Evolutionary conservation across 148 eudicot genomes (phyloP).

Genomic region (Rhododendron ferrugineum): DNA sequence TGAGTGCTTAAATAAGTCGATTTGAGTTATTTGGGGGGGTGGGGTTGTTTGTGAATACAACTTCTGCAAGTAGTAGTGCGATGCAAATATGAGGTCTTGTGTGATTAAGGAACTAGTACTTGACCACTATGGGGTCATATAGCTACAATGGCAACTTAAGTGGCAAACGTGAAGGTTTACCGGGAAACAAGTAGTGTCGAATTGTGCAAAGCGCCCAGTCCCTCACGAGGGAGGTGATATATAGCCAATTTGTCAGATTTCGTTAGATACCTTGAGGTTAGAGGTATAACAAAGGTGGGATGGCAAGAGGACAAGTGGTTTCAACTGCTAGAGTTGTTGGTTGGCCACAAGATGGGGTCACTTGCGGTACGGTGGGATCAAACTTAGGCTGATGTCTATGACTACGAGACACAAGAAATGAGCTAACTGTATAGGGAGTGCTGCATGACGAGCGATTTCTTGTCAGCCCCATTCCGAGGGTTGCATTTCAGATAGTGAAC

Average conservation of each 20-base stretch:
- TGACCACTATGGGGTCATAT: neutral
- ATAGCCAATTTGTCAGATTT: neutral
- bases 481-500: neutral
- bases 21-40: neutral
- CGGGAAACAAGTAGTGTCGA: neutral
- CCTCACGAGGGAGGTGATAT: neutral
- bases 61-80: neutral
- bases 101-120: neutral
- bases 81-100: neutral
- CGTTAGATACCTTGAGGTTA: neutral
- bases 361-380: neutral
- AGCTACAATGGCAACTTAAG: neutral
- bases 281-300: neutral
- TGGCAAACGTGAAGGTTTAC: neutral
- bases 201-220: neutral
- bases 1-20: neutral
- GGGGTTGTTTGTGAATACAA: neutral
- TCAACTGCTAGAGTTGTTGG: neutral
- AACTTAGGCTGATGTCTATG: neutral
- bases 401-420: neutral
- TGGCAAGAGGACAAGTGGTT: neutral
- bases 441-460: neutral
- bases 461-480: neutral
- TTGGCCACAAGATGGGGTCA: neutral
- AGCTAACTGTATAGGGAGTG: neutral